Base-by-base conservation (phyloP, 1,284 basidiomycete species). In the Ustilago shanxiensis region DNA sequence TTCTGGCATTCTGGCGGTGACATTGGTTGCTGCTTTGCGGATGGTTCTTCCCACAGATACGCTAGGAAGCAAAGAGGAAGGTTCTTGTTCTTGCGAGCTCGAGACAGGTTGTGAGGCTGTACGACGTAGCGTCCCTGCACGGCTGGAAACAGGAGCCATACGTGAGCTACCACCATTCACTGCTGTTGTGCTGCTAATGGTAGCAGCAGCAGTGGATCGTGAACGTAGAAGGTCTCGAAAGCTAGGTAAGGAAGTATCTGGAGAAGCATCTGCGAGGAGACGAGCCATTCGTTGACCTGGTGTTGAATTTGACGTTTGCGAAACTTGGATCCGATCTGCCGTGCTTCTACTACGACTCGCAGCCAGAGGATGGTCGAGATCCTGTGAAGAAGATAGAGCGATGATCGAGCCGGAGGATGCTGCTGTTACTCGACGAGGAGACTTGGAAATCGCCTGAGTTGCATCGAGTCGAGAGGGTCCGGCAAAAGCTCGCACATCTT, bases 221-320 rank as follows among this genome's bases (percentile, higher is more conserved):
- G 59, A 68, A 2, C 26, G 44, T 3, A 76, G 44, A 13, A 76
- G 33, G 4, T 62, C 68, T n/a, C 68, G 63, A 39, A 77, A 72
- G 60, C 66, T 68, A 3, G 74, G 66, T 3, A 77, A 35, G 10
- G 69, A 69, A 2, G 59, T 65, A 20, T 77, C 74, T 1, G 74
- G 74, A 1, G 74, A 77, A 18, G 41, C 28, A 4, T 69, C 66
- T 9, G 66, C 61, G 26, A 77, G 53, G 18, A 76, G 55, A 14
- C 51, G 53, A 5, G 53, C 65, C 55, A 67, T 57, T 16, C 69
- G 55, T 37, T 55, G 64, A 16, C 55, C 52, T 1, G 60, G 56
- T 3, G 69, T 72, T 24, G 31, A 35, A 26, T 60, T 33, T 29
- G 52, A 10, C 7, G n/a, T 35, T 33, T 20, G 49, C 8, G 47